phyloP scores from a whole-genome alignment of 164 flowering plant genomes.

The Tetrastigma voinierianum region DNA sequence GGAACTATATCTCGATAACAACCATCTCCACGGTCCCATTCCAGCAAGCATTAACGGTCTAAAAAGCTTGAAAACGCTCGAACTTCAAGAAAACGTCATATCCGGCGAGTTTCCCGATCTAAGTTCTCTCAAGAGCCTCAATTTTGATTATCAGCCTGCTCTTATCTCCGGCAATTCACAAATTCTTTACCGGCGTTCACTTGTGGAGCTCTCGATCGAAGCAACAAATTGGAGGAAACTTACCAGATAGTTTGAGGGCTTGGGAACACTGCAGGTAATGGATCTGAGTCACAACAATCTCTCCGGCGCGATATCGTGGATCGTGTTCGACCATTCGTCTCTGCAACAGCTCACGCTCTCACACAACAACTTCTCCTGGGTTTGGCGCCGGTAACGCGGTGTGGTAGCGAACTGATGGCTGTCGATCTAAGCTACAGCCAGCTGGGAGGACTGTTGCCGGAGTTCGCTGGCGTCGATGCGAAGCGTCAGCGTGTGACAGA shows the following conservation, averaged over 20 bases:
- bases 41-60: conserved; percentile 50
- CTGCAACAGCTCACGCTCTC: conserved; percentile 74
- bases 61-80: conserved; percentile 43
- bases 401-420: conserved; percentile 57
- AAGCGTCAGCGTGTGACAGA: conserved; percentile 64
- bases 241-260: conserved; percentile 29
- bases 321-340: conserved; percentile 67
- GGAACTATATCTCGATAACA: conserved; percentile 69
- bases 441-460: conserved; percentile 58
- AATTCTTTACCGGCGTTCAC: conserved; percentile 39
- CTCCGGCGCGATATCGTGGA: conserved; percentile 43
- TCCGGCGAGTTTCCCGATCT: conserved; percentile 61
- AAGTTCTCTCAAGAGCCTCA: conserved; percentile 39
- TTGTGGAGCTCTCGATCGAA: conserved; percentile 60
- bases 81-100: conserved; percentile 56
- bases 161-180: conserved; percentile 56
- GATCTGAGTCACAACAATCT: conserved; percentile 71
- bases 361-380: conserved; percentile 45
- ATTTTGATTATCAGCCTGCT: too few relatives aligned
- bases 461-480: conserved; percentile 61
- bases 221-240: conserved; percentile 47
- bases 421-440: conserved; percentile 60
- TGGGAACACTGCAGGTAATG: conserved; percentile 53
- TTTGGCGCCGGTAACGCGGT: conserved; percentile 35
- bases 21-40: conserved; percentile 46